Percentiles rank a stretch among this genome's conserved stretches.
Evolutionary conservation across 116 monocot genomes (phyloP).

Genomic region (Papilionanthe hybrid): DNA sequence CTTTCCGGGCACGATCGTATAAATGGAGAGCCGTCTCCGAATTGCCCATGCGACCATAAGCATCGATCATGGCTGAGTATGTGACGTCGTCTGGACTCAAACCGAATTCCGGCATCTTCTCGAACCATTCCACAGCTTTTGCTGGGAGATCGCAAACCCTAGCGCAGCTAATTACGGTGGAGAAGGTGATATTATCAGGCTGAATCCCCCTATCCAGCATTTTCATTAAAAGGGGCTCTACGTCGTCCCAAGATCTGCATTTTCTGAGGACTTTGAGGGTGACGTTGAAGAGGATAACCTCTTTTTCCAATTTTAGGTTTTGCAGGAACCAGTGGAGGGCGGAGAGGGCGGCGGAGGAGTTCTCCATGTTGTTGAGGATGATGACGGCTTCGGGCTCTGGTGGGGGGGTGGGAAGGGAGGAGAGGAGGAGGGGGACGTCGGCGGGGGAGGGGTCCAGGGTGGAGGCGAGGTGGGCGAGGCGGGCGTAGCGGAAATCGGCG

Average conservation of each 20-base stretch:
- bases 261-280: conserved; percentile 60
- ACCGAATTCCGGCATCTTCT: conserved; percentile 65
- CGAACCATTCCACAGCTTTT: conserved; percentile 79
- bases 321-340: conserved; percentile 53
- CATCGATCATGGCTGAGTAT: conserved; percentile 73
- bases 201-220: conserved; percentile 40
- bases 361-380: conserved; percentile 55
- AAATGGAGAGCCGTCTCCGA: conserved; percentile 51
- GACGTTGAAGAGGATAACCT: conserved; percentile 66
- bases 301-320: conserved; percentile 29
- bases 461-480: conserved; percentile 26
- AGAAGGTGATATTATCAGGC: conserved; percentile 73
- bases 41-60: conserved; percentile 59
- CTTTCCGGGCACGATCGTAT: conserved; percentile 53
- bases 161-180: conserved; percentile 73
- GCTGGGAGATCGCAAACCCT: conserved; percentile 40
- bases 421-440: conserved; percentile 1
- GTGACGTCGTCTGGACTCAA: conserved; percentile 58
- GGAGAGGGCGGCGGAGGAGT: conserved; percentile 34
- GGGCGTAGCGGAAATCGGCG: conserved; percentile 39
- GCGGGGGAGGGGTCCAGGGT: conserved; percentile 18
- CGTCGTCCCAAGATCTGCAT: conserved; percentile 31
- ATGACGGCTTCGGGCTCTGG: conserved; percentile 24
- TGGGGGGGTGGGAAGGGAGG: conserved; percentile 7
- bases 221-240: conserved; percentile 37